phyloP scores from a whole-genome alignment of 2,329 filamentous ascomycete species.

The Verticillium alfalfae region DNA sequence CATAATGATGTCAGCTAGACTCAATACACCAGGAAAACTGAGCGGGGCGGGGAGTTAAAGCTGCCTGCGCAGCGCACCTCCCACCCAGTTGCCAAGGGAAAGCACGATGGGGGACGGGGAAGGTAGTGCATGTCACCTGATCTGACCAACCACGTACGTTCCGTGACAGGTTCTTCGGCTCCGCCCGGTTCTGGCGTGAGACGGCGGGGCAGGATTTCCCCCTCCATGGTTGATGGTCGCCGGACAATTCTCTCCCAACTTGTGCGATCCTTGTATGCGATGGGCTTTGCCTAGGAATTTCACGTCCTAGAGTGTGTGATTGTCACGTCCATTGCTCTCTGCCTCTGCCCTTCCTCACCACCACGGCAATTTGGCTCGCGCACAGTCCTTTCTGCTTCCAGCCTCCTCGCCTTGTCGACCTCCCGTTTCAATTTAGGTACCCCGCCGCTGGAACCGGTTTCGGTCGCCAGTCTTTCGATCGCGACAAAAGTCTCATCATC shows the following conservation, averaged over 20 bases:
- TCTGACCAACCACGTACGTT: not conserved
- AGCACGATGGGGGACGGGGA: not conserved
- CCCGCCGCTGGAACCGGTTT: slow-evolving; percentile 1
- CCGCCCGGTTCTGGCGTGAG: not conserved
- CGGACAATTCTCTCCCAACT: not conserved
- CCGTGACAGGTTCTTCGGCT: not conserved
- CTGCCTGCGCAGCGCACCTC: not conserved
- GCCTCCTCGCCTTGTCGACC: not conserved
- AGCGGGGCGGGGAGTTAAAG: not conserved
- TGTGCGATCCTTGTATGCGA: not conserved
- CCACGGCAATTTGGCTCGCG: not conserved
- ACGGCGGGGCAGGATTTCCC: not conserved
- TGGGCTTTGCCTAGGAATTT: not conserved
- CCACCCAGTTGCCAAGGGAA: too few relatives aligned
- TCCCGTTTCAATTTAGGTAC: not conserved
- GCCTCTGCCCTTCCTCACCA: not conserved
- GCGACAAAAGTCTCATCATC: not conserved
- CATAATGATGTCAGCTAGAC: not conserved
- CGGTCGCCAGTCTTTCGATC: not conserved
- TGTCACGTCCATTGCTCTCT: not conserved
- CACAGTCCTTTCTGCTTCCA: not conserved
- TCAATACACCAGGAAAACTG: not conserved
- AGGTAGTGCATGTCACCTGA: not conserved
- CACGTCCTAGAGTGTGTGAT: not conserved
- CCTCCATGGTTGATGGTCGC: not conserved